Percentiles rank a stretch among this genome's conserved stretches.
Conservation (phyloP, 371 early-diverging fungal species). For the Apophysomyces trapeziformis region DNA sequence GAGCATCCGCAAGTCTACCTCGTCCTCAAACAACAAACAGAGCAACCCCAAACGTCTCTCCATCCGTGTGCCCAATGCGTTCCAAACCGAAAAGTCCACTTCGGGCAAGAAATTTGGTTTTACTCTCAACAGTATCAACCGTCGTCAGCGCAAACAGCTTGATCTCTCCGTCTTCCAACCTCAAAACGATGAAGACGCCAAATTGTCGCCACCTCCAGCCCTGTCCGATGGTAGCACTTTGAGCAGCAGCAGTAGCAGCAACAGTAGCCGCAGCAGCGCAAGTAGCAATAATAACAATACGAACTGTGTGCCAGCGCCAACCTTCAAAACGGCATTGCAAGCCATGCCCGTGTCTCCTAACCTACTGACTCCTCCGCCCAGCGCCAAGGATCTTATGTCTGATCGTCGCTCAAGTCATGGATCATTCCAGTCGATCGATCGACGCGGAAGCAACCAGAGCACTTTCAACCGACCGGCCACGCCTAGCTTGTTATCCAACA, state of each 20-base stretch:
- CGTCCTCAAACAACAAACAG: slow-evolving; percentile 15
- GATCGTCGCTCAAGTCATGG: slow-evolving; percentile 37
- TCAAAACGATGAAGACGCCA: slow-evolving; percentile 15
- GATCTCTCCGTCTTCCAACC: slow-evolving; percentile 42
- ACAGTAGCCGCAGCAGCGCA: slow-evolving; percentile 11
- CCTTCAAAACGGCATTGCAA: slow-evolving; percentile 13
- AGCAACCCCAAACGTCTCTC: slow-evolving; percentile 39
- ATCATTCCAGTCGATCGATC: slow-evolving; percentile 38
- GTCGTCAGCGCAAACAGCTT: slow-evolving; percentile 44
- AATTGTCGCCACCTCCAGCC: slow-evolving; percentile 30
- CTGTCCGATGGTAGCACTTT: slow-evolving; percentile 50
- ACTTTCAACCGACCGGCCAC: slow-evolving; percentile 32
- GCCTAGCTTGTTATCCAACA: slow-evolving; percentile 43
- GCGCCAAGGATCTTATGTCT: background rate
- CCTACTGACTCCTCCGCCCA: slow-evolving; percentile 1
- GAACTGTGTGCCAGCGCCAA: slow-evolving; percentile 16
- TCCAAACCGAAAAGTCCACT: slow-evolving; percentile 20
- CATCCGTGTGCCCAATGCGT: slow-evolving; percentile 40
- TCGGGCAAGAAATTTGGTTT: slow-evolving; percentile 37
- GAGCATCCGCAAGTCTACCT: background rate
- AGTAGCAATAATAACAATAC: slow-evolving; percentile 20
- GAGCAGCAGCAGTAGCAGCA: slow-evolving; percentile 41
- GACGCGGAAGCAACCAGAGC: slow-evolving; percentile 33
- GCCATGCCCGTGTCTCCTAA: slow-evolving; percentile 13
- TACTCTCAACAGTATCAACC: slow-evolving; percentile 29